Conservation (phyloP, 2,329 filamentous ascomycete genomes). For the Trichoderma asperellum region DNA sequence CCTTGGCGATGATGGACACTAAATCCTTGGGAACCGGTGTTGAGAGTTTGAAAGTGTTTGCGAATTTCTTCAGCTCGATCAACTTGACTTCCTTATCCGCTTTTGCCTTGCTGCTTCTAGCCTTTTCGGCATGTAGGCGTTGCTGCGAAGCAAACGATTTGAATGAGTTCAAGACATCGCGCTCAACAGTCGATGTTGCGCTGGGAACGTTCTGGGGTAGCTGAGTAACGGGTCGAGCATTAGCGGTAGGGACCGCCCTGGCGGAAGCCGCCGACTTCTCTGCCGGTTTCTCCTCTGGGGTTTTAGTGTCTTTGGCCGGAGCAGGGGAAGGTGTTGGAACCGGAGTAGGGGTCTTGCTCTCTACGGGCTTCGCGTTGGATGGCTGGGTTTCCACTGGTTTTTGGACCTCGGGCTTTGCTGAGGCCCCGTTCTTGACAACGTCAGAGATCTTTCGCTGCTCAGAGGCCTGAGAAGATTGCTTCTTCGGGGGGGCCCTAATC, state of each 20-base stretch:
- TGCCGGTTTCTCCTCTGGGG: conserved; percentile 38
- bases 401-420: conserved; percentile 36
- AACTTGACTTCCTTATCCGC: conserved; percentile 89
- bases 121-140: conserved; percentile 60
- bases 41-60: conserved; percentile 88
- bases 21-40: conserved; percentile 91
- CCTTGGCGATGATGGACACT: conserved; percentile 94
- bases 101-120: conserved; percentile 60
- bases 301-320: conserved; percentile 39
- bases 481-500: conserved; percentile 57
- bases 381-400: conserved; percentile 37
- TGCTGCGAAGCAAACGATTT: conserved; percentile 65
- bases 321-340: conserved; percentile 36
- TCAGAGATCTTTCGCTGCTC: conserved; percentile 32
- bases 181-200: conserved; percentile 64
- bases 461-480: conserved; percentile 36
- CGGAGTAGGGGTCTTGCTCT: conserved; percentile 37
- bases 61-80: conserved; percentile 94
- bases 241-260: conserved; percentile 7
- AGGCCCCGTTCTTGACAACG: conserved; percentile 38
- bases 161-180: conserved; percentile 65
- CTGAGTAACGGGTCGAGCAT: conserved; percentile 7
- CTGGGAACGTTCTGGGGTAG: conserved; percentile 45
- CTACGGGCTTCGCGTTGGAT: conserved; percentile 38
- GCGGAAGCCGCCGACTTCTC: conserved; percentile 37